Evolutionary conservation across 2,329 filamentous ascomycete species (phyloP).

Genomic region (Xylariales sp.): DNA sequence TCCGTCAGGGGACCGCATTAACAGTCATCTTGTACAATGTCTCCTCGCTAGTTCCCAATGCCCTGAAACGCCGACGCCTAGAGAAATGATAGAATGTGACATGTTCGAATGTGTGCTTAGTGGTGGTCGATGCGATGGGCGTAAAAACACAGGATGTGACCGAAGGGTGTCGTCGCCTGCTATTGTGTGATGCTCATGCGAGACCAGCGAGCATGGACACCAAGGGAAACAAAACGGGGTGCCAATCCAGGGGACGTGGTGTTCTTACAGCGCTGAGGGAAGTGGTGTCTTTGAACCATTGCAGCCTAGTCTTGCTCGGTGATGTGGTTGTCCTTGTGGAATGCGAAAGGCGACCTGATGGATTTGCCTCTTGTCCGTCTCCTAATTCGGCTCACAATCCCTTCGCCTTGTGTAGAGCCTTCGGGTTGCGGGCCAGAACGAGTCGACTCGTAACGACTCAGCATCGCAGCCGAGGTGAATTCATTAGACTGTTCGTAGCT

Average conservation of each 20-base stretch:
- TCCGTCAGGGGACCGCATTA: conserved; percentile 7
- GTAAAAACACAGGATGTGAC: no score
- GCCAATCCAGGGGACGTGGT: no score
- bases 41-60: conserved; percentile 12
- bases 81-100: not conserved
- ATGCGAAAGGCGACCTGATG: conserved; percentile 26
- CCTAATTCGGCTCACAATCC: conserved; percentile 27
- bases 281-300: no score
- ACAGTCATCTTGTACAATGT: conserved; percentile 14
- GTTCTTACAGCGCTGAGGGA: no score
- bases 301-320: conserved; percentile 22
- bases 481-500: conserved; percentile 87
- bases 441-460: conserved; percentile 77
- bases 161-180: no score
- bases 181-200: no score
- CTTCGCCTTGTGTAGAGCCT: conserved; percentile 13
- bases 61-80: conserved; percentile 6
- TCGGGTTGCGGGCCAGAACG: conserved; percentile 36
- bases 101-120: no score
- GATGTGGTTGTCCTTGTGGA: conserved; percentile 24
- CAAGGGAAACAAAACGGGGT: no score
- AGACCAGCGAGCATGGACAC: no score
- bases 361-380: conserved; percentile 30
- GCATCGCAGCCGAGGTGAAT: conserved; percentile 82
- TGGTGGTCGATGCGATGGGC: no score